Evolutionary conservation across 78 protist species (phyloP), one percentile per base, ranked within the genome.

Genomic region (Cavenderia fasciculata): DNA sequence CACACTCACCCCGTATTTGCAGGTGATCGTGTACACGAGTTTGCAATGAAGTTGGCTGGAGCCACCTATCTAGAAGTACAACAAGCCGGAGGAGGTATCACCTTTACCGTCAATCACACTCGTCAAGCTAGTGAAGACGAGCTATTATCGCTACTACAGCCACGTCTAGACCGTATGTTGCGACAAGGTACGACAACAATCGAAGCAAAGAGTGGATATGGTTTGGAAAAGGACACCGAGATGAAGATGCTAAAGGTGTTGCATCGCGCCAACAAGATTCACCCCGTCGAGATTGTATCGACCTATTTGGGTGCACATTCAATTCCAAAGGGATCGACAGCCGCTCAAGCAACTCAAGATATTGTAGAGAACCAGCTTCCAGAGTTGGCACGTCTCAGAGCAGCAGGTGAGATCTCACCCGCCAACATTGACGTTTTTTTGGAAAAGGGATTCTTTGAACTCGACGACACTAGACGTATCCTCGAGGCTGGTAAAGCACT

Each of bases 161-260:
- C 63, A 71, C 36, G 98, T 23, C 41, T 96, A 10, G 79, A 86
- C 59, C 71, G 95, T 31, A 95, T 96, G 98, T 18, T 94, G 6
- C 43, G 44, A 16, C n/a, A 19, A 12, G 98, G 98, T 12, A 93
- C 97, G 0, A 96, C 98, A 5, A 12, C 57, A 0, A 85, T 94
- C 25, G 98, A 96, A 63, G 94, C 93, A 34, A 96, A 96, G 91
- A 88, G 94, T 56, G 98, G 98, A 8, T 96, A 96, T 44, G 98
- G 98, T 6, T 86, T 96, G 25, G 95, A 96, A 21, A 61, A 75
- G 19, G 95, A 92, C 33, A 91, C 96, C 0, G 98, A 96, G 54
- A 41, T 96, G 88, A 96, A 96, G 65, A 94, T 96, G 98, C 87
- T 96, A 44, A 76, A 86, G 51, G 96, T 94, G 6, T 25, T 92